Base-by-base conservation (phyloP, 2,329 filamentous ascomycete species). In the Alternaria sp. region DNA sequence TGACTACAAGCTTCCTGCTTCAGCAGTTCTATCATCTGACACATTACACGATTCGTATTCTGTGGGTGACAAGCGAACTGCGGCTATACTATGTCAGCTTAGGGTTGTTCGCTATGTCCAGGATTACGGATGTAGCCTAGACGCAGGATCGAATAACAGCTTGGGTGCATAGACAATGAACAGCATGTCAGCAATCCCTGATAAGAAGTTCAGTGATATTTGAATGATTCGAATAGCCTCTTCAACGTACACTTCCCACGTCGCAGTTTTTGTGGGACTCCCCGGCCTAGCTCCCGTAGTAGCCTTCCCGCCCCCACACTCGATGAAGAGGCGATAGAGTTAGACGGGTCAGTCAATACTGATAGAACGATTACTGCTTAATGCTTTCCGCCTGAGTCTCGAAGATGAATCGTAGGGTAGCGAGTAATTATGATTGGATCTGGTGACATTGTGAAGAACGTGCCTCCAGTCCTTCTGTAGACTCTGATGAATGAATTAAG, bases 271-370 rank as follows among this genome's bases (percentile, higher is more conserved):
- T 50, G 46, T 38, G 46, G 46, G 46, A 16, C 30, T 36, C 18
- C 28, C 22, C 20, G 14, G 22, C 32, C 46, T 50, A 50, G 46
- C 46, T 34, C 46, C 46, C 46, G 30, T 34, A 50, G 30, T 34
- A 50, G 30, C 22, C 30, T 25, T 50, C 46, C 30, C 46, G 46
- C 46, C 46, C 46, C 46, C 46, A 38, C 46, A 38, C 46, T 36
- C 28, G 46, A 50, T 38, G 46, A 50, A 36, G 46, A 34, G 32
- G 32, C 32, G 46, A 50, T 11, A 22, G 46, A 36, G 10, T 30
- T 7, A 18, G 20, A 50, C 32, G 20, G 18, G 8, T 36, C 20
- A n/a, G n/a, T 30, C 14, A 16, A 14, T 36, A 38, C 20, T 20
- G 9, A 25, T 14, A 38, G 12, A 12, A 9, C 25, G 46, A n/a